Conservation (phyloP, 2,329 filamentous ascomycete genomes). For the Cercospora zeae-maydis region DNA sequence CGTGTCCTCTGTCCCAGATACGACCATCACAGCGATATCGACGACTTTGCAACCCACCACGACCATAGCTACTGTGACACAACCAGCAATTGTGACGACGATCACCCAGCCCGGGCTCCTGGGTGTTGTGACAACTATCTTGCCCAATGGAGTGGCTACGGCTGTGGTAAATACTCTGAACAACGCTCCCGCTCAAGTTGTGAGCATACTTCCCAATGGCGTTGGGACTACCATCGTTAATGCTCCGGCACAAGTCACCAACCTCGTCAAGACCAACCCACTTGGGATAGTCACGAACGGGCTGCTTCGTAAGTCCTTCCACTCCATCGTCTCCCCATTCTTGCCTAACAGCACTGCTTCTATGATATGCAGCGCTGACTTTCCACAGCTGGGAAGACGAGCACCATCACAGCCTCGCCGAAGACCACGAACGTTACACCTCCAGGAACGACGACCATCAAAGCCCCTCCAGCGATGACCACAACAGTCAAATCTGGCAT, state of each 20-base stretch:
- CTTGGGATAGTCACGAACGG: slow-evolving; percentile 1
- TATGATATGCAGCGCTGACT: no score
- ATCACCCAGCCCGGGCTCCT: neutral
- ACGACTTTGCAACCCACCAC: neutral
- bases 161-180: neutral
- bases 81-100: neutral
- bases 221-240: neutral
- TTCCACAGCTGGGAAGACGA: neutral
- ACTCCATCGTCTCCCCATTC: neutral
- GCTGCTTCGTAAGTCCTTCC: neutral
- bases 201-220: neutral
- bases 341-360: neutral
- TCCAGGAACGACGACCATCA: neutral
- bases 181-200: neutral
- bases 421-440: no score
- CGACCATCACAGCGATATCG: neutral
- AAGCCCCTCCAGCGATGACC: neutral
- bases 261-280: neutral
- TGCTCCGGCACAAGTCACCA: neutral
- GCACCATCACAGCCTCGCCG: neutral
- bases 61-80: slow-evolving; percentile 9
- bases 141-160: neutral
- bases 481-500: neutral
- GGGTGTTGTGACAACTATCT: neutral
- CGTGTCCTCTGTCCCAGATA: neutral